Evolutionary conservation across 768 basidiomycete genomes (phyloP).

Genomic region (Phylloporus arenicola): DNA sequence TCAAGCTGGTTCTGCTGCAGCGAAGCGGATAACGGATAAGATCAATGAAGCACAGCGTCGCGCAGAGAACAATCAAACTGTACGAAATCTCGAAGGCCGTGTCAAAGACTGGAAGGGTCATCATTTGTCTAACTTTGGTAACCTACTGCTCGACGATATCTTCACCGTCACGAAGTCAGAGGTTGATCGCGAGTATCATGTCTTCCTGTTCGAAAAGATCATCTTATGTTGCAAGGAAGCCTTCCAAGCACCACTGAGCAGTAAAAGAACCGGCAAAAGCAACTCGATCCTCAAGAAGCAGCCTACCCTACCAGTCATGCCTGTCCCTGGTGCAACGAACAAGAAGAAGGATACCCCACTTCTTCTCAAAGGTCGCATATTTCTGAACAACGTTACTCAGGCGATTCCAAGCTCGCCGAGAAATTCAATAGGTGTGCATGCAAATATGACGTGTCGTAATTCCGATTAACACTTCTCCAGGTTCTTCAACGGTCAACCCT

Average conservation of each 20-base stretch:
- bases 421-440: slow-evolving; percentile 54
- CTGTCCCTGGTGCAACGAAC: slow-evolving; percentile 47
- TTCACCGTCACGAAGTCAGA: slow-evolving; percentile 96
- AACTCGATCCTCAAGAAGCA: slow-evolving; percentile 89
- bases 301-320: slow-evolving; percentile 40
- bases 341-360: slow-evolving; percentile 78
- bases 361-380: slow-evolving; percentile 92
- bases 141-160: slow-evolving; percentile 89
- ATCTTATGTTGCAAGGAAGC: slow-evolving; percentile 98
- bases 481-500: slow-evolving; percentile 47
- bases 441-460: not conserved
- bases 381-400: slow-evolving; percentile 90
- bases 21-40: slow-evolving; percentile 89
- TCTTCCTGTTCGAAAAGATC: slow-evolving; percentile 98
- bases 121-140: slow-evolving; percentile 89
- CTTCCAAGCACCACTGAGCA: slow-evolving; percentile 47
- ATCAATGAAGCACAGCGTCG: slow-evolving; percentile 95
- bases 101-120: slow-evolving; percentile 99
- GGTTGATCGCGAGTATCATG: slow-evolving; percentile 95
- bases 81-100: slow-evolving; percentile 75
- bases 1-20: slow-evolving; percentile 74
- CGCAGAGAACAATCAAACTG: slow-evolving; percentile 86
- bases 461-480: slow-evolving; percentile 25
- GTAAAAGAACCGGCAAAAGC: slow-evolving; percentile 73
- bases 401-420: slow-evolving; percentile 60